These are phyloP conservation scores for Fusarium virguliforme DNA, from an alignment of 2,329 filamentous ascomycete genomes.

Conservation along the genomic window DNA sequence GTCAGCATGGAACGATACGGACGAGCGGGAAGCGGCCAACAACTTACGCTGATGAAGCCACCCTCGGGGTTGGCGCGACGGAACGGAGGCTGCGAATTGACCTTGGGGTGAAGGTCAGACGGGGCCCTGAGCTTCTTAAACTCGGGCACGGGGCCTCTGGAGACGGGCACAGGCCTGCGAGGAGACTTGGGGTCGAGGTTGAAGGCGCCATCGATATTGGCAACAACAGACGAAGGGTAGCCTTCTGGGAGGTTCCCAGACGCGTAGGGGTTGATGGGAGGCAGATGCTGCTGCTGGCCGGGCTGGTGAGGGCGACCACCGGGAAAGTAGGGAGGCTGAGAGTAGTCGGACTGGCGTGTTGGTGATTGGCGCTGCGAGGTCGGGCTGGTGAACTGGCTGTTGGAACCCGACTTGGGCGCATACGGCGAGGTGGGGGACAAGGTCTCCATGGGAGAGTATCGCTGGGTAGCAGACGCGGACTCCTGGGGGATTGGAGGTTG, in stretches of 20 bases:
- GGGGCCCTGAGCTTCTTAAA: conserved; percentile 84
- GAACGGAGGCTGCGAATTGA: conserved; percentile 91
- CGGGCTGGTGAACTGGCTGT: conserved; percentile 68
- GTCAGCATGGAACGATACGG: conserved; percentile 29
- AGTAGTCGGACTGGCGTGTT: conserved; percentile 76
- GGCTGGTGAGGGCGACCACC: conserved; percentile 59
- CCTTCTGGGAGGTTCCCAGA: conserved; percentile 72
- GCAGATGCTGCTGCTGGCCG: conserved; percentile 80
- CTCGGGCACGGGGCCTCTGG: conserved; percentile 84
- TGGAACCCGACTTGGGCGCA: conserved; percentile 74
- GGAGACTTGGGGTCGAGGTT: conserved; percentile 72
- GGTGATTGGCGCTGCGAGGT: conserved; percentile 82
- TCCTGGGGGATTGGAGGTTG: conserved; percentile 79
- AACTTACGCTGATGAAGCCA: conserved; percentile 93
- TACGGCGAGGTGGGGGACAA: conserved; percentile 87
- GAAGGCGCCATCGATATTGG: conserved; percentile 79
- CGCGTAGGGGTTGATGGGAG: conserved; percentile 80
- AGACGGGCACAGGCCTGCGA: conserved; percentile 66
- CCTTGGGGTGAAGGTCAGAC: conserved; percentile 83
- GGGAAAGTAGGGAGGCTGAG: conserved; percentile 72
- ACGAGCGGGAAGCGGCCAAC: neutral
- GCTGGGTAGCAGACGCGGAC: conserved; percentile 86
- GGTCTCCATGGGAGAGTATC: conserved; percentile 96
- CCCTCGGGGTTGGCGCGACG: conserved; percentile 95
- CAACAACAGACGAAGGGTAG: conserved; percentile 81